A percentile compares a stretch with the other conserved stretches of the same genome.
Conservation (phyloP, 2,329 filamentous ascomycete genomes). For the Diaporthe caulivora region DNA sequence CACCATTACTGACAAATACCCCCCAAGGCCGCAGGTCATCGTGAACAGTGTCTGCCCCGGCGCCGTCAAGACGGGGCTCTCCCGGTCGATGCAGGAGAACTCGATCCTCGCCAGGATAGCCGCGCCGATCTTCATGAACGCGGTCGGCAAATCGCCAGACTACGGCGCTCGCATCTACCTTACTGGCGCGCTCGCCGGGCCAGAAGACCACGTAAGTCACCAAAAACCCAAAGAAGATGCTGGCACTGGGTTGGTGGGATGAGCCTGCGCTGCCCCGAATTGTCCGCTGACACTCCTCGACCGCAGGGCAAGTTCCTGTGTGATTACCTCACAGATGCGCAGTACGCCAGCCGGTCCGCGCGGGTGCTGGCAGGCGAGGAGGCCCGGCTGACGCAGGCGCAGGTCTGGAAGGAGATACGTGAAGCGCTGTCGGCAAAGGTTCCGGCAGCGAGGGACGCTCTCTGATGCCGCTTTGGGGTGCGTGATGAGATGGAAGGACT, state of each 20-base stretch:
- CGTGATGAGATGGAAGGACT: neutral
- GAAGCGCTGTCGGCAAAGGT: conserved; percentile 10
- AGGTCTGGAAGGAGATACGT: conserved; percentile 36
- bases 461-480: neutral
- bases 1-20: neutral
- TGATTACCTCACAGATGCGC: conserved; percentile 31
- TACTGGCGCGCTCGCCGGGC: conserved; percentile 23
- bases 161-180: conserved; percentile 32
- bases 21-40: conserved; percentile 45
- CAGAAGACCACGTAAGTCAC: conserved; percentile 23
- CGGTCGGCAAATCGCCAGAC: conserved; percentile 30
- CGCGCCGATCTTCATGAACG: conserved; percentile 19
- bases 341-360: conserved; percentile 31
- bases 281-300: neutral
- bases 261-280: neutral
- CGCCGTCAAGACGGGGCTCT: conserved; percentile 34
- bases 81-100: conserved; percentile 31
- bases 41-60: conserved; percentile 37
- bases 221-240: neutral
- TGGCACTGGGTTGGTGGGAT: no score
- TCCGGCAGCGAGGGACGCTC: neutral
- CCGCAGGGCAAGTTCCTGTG: conserved; percentile 35
- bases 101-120: conserved; percentile 9
- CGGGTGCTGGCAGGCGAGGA: conserved; percentile 21
- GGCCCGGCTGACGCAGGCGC: conserved; percentile 25